Evolutionary conservation across 306 rosid genomes (phyloP).

Genomic region (Lupinus albus): DNA sequence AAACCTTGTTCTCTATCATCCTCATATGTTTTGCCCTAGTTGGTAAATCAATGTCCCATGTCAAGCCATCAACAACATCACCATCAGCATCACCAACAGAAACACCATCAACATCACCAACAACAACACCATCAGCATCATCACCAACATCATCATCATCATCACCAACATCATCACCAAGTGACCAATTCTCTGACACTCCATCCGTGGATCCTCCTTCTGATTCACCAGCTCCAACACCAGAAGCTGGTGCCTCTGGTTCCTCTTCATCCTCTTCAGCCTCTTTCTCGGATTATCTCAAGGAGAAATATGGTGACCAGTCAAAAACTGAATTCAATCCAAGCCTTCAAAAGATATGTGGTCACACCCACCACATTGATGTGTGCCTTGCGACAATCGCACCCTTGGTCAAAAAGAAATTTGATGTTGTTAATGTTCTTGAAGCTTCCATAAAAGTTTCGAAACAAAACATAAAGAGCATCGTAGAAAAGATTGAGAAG

Average conservation of each 20-base stretch:
- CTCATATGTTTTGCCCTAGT: background rate
- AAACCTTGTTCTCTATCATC: background rate
- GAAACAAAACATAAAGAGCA: background rate
- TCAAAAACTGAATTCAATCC: background rate
- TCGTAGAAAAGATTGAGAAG: background rate
- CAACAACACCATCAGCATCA: too few species aligned
- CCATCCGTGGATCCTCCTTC: background rate
- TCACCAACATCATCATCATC: too few species aligned
- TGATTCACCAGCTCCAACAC: background rate
- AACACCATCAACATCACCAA: too few species aligned
- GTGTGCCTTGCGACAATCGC: background rate
- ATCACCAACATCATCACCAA: too few species aligned
- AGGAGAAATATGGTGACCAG: background rate
- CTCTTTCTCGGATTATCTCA: background rate
- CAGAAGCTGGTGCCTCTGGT: background rate
- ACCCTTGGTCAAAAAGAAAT: background rate
- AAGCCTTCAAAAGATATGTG: background rate
- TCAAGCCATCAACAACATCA: background rate
- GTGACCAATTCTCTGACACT: background rate
- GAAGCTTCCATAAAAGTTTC: background rate
- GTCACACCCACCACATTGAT: background rate
- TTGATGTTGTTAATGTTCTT: background rate
- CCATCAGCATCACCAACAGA: too few species aligned
- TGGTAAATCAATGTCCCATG: background rate
- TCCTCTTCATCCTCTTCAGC: background rate